A percentile compares a stretch with the other conserved stretches of the same genome.
Conservation (phyloP, 257 asterid species). For the Anisodus acutangulus region DNA sequence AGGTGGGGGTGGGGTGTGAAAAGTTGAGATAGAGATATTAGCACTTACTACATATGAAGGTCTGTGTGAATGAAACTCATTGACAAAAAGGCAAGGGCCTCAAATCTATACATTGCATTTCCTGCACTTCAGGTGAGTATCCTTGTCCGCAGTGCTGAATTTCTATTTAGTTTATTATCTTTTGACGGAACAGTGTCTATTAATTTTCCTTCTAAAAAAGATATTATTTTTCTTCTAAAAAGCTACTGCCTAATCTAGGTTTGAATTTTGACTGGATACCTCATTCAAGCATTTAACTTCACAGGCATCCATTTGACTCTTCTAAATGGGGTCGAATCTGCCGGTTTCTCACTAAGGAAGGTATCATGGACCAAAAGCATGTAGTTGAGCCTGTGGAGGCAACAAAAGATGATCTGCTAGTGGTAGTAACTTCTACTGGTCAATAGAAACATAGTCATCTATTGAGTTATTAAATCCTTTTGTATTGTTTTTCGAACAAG, state of each 20-base stretch:
- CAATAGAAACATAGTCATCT: not conserved
- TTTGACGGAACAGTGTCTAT: not conserved
- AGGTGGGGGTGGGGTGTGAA: not conserved
- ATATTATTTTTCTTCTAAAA: not conserved
- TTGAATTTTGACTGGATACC: slow-evolving; percentile 25
- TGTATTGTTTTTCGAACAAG: not conserved
- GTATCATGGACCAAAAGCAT: slow-evolving; percentile 58
- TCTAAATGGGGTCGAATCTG: slow-evolving; percentile 98
- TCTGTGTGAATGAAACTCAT: not conserved
- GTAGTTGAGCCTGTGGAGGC: slow-evolving; percentile 91
- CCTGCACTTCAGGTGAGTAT: slow-evolving; percentile 23
- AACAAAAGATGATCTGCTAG: slow-evolving; percentile 83
- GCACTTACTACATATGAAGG: slow-evolving; percentile 8
- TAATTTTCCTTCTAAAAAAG: not conserved
- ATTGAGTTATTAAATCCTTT: not conserved
- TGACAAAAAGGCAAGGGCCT: slow-evolving; percentile 17
- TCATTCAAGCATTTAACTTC: slow-evolving; percentile 20
- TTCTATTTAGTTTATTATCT: not conserved
- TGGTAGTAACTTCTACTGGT: slow-evolving; percentile 54
- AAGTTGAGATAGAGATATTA: not conserved
- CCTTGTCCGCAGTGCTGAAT: slow-evolving; percentile 1
- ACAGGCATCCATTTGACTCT: slow-evolving; percentile 98
- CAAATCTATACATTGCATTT: not conserved
- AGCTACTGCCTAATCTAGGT: not conserved
- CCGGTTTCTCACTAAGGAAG: slow-evolving; percentile 64